phyloP scores from a whole-genome alignment of 352 stramenopile species.

The Globisporangium nunn region DNA sequence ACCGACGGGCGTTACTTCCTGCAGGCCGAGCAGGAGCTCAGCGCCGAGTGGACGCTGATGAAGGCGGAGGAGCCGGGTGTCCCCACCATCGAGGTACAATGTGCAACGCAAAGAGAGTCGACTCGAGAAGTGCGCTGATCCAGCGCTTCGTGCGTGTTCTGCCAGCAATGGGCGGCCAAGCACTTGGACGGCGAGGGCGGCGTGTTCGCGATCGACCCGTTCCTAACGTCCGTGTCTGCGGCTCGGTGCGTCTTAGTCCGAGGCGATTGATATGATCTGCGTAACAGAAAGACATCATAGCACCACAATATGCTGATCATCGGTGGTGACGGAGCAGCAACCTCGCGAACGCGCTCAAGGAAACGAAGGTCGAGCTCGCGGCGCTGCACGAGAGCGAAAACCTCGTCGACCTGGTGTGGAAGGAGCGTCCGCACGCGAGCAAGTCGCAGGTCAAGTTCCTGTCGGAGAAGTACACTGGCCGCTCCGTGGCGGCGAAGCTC shows the following conservation, averaged over 20 bases:
- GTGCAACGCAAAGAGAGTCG: constrained; percentile 2
- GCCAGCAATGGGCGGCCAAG: constrained; percentile 60
- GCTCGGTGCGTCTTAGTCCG: constrained; percentile 35
- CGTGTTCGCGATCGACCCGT: constrained; percentile 93
- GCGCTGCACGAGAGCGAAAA: constrained; percentile 82
- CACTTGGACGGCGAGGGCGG: constrained; percentile 49
- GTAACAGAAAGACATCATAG: too few relatives aligned
- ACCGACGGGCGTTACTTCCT: constrained; percentile 98
- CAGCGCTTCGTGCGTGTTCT: neutral
- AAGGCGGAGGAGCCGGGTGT: constrained; percentile 90
- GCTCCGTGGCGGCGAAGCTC: constrained; percentile 90
- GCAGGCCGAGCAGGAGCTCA: constrained; percentile 93
- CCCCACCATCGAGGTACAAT: constrained; percentile 82
- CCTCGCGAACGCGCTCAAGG: constrained; percentile 56
- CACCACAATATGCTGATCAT: too few relatives aligned
- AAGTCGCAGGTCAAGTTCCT: constrained; percentile 89
- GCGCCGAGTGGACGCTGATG: constrained; percentile 93
- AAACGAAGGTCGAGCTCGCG: constrained; percentile 64
- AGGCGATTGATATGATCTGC: too few relatives aligned
- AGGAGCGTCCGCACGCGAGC: constrained; percentile 49
- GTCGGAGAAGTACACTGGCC: constrained; percentile 90
- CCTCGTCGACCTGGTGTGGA: constrained; percentile 96
- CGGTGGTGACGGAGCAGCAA: constrained; percentile 23
- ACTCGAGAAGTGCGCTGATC: neutral
- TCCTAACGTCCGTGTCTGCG: constrained; percentile 87